Evolutionary conservation across 163 green algal genomes (phyloP), one percentile per base, ranked within the genome.

Genomic region (Prototheca stagnorum): DNA sequence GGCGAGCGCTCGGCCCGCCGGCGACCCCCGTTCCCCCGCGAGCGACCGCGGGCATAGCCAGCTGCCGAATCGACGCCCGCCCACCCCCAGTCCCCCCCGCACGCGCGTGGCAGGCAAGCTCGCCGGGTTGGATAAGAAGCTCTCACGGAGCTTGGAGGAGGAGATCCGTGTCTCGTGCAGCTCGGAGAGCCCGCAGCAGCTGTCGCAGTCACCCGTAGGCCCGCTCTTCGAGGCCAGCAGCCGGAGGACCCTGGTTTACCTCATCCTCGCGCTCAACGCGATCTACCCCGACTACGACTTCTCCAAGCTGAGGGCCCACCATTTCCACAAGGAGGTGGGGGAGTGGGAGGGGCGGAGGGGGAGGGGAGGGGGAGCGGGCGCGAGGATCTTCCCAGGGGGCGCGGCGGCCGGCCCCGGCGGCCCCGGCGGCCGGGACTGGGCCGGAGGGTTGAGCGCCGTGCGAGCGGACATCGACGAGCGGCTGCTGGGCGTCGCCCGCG

Each of bases 271-370:
- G 9, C 71, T 98, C 4, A 96, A 98, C 65, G 81, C 96, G 56
- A 86, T 88, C 33, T 98, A 95, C 66, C 86, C 88, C 1, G 89
- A 98, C 73, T 95, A 98, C 61, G 88, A 98, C 71, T 98, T 98
- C 70, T 84, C 68, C 33, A 65, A 75, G 52, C 66, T 98, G 54
- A 69, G 88, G 0, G 79, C 88, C 17, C 78, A 96, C 28, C 79
- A 98, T 62, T 98, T 98, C 60, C 56, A 48, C 17, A 96, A 95
- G 59, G 83, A 95, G 63, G 39, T 54, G 0, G 64, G 65, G 4
- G 39, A 92, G 0, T 48, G 43, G 0, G 29, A 44, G n/a, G n/a
- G n/a, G n/a, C n/a, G n/a, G n/a, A n/a, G n/a, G n/a, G n/a, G n/a
- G n/a, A n/a, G n/a, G n/a, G n/a, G n/a, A n/a, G n/a, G n/a, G n/a